A percentile compares a stretch with the other conserved stretches of the same genome.
Conservation (phyloP, 2,329 filamentous ascomycete genomes). For the Metarhizium robertsii region DNA sequence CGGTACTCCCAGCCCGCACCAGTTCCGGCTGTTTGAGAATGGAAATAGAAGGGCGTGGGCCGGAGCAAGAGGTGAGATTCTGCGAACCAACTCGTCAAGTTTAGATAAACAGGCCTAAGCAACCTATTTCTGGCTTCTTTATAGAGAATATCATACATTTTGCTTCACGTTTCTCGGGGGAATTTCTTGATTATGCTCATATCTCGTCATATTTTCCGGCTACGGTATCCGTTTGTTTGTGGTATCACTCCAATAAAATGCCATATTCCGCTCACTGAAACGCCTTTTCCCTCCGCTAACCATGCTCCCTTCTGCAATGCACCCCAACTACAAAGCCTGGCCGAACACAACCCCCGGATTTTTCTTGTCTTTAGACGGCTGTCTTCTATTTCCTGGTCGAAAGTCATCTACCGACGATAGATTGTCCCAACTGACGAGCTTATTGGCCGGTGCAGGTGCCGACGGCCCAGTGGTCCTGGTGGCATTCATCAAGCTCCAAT, state of each 20-base stretch:
- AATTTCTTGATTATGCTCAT: too few relatives aligned
- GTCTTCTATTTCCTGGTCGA: background rate
- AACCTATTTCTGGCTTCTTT: background rate
- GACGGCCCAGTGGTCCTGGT: background rate
- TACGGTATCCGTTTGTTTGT: background rate
- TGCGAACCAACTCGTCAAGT: background rate
- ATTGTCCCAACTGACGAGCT: background rate
- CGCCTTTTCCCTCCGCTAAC: background rate
- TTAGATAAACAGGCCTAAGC: background rate
- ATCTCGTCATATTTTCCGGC: background rate
- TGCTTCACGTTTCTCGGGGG: too few relatives aligned
- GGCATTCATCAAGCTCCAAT: slow-evolving; percentile 21
- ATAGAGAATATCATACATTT: too few relatives aligned
- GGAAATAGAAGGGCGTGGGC: slow-evolving; percentile 30
- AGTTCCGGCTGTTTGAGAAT: slow-evolving; percentile 29
- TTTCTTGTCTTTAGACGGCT: background rate
- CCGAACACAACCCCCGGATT: background rate
- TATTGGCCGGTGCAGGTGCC: background rate
- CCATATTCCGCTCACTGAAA: background rate
- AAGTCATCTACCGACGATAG: background rate
- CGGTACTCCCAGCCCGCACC: slow-evolving; percentile 30
- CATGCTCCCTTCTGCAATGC: background rate
- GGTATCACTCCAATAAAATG: background rate
- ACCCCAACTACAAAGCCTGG: slow-evolving; percentile 1
- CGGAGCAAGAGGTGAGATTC: slow-evolving; percentile 26